A percentile compares a stretch with the other conserved stretches of the same genome.
These are phyloP conservation scores for Hemerocallis citrina DNA, from an alignment of 106 monocot species.

Conservation along the genomic window DNA sequence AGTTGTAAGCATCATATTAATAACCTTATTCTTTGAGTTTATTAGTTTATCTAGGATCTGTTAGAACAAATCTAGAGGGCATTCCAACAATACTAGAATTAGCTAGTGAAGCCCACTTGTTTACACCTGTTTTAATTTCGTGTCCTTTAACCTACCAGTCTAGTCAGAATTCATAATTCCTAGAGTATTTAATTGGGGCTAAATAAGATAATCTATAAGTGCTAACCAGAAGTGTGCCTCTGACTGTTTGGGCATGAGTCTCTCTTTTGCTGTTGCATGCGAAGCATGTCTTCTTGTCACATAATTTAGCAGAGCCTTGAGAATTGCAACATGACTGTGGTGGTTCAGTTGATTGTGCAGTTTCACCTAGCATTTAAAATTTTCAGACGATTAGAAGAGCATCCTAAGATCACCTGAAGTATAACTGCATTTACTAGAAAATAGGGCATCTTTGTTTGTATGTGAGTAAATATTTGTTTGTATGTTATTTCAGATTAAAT, in stretches of 20 bases:
- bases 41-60: too few relatives aligned
- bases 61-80: too few relatives aligned
- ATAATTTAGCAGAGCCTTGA: conserved; percentile 16
- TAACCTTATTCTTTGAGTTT: too few relatives aligned
- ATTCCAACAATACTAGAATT: too few relatives aligned
- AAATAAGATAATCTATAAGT: background rate
- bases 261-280: conserved; percentile 28
- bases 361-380: conserved; percentile 31
- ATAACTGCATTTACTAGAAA: background rate
- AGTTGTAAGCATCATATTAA: too few relatives aligned
- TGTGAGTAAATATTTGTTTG: background rate
- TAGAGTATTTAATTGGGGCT: too few relatives aligned
- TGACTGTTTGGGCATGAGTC: conserved; percentile 36
- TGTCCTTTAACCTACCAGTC: too few relatives aligned
- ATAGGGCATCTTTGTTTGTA: background rate
- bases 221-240: conserved; percentile 48
- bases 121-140: too few relatives aligned
- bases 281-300: conserved; percentile 30
- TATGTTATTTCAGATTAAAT: conserved; percentile 2
- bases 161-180: too few relatives aligned
- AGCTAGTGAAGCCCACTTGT: too few relatives aligned
- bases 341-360: conserved; percentile 25
- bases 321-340: conserved; percentile 31
- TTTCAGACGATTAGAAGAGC: background rate
- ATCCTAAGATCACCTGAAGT: background rate